Conservation (phyloP, 106 monocot species). For the Acorus calamus region DNA sequence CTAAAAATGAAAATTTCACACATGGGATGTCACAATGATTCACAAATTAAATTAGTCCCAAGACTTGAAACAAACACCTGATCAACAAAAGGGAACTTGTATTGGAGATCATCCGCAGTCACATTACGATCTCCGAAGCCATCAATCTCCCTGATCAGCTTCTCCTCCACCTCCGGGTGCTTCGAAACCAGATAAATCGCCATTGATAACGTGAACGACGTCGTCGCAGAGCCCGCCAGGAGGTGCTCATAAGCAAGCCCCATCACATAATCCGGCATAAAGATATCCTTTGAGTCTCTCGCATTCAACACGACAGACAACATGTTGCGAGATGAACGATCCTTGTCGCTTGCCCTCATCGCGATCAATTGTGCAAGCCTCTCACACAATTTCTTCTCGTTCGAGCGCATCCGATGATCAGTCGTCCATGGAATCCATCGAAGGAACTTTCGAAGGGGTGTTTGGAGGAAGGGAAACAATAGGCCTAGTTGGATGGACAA, state of each 20-base stretch:
- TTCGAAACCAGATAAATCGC: not conserved
- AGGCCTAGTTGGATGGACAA: no score
- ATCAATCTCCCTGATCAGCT: conserved; percentile 4
- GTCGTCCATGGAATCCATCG: no score
- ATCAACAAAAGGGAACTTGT: conserved; percentile 1
- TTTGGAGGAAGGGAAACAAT: no score
- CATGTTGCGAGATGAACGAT: conserved; percentile 26
- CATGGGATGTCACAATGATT: no score
- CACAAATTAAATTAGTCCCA: no score
- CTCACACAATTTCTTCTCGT: no score
- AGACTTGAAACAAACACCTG: not conserved
- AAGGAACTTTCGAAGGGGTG: no score
- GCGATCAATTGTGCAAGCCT: no score
- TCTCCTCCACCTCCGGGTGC: conserved; percentile 3
- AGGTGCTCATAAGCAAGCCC: conserved; percentile 9
- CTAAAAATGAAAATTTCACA: no score
- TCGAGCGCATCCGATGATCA: no score
- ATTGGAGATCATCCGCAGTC: conserved; percentile 4
- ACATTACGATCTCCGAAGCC: not conserved
- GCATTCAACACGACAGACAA: conserved; percentile 42
- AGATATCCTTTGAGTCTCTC: conserved; percentile 24
- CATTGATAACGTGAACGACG: conserved; percentile 2
- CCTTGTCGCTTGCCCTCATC: conserved; percentile 9
- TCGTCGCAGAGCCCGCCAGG: conserved; percentile 6
- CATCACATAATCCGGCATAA: conserved; percentile 4